Base-by-base conservation (phyloP, 768 basidiomycete species). In the Pulveroboletus sp. region DNA sequence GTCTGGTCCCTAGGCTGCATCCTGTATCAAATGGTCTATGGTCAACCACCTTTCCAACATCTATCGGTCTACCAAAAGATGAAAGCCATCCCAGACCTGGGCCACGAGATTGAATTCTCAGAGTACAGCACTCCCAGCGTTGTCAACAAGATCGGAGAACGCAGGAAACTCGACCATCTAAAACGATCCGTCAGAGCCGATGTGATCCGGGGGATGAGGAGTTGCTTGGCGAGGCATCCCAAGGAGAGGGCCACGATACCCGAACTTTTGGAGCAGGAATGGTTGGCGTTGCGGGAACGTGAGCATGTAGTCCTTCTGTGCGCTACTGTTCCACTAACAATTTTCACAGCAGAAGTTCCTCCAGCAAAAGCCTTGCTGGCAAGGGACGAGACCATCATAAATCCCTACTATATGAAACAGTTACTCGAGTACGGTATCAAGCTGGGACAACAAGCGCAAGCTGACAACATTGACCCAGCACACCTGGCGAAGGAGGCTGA, bases 1-100 rank as follows among this genome's bases (percentile, higher is more conserved):
- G 91, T 99, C 35, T 99, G 95, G 95, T 96, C 93, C 3, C 75
- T 99, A 2, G 95, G 95, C 2, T 95, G 93, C 68, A 99, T 99
- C 62, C 76, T 98, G 27, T 97, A 99, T 71, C 95, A 99, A 63
- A 97, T 99, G 93, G 80, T 97, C 11, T 98, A 98, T 61, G 93
- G 95, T 16, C 81, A 83, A 17, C 88, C 93, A 1, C 95, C 95
- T 2, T 99, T 98, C 75, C 83, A 89, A 32, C 83, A 88, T 55
- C 78, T 95, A 17, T 80, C 82, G 5, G 77, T 93, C 31, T 81
- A 81, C 42, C 85, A 89, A 60, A 97, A 96, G 73, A 93, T 97
- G 89, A 86, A 85, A 56, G 89, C 89, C 8, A 99, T 99, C 58
- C 90, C 92, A 10, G 86, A 94, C 67, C 71, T 79, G 11, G 70